These are phyloP conservation scores for Aspergillus brasiliensis DNA, from an alignment of 2,329 filamentous ascomycete genomes.

Conservation along the genomic window DNA sequence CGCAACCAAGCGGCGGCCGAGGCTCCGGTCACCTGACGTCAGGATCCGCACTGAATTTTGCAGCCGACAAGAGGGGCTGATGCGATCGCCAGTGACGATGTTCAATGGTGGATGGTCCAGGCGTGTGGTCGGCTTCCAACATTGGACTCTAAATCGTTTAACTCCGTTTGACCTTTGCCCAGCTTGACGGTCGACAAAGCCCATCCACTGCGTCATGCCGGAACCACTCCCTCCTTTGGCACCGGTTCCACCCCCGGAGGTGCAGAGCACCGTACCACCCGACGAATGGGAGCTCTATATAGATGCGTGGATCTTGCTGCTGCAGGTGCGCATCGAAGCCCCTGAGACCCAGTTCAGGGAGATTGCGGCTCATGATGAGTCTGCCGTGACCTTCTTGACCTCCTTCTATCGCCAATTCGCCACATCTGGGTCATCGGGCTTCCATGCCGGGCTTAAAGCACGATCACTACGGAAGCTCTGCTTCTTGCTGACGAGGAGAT, in stretches of 20 bases:
- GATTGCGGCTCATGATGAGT: conserved; percentile 58
- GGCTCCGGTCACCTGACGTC: no score
- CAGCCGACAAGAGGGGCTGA: no score
- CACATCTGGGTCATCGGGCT: conserved; percentile 34
- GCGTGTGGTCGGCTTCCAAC: no score
- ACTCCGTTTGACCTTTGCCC: no score
- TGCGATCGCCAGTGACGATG: no score
- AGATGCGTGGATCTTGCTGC: conserved; percentile 72
- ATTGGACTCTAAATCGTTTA: no score
- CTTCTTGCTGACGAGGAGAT: conserved; percentile 65
- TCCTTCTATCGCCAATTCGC: conserved; percentile 65
- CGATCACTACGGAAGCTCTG: conserved; percentile 61
- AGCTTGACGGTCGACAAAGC: not conserved
- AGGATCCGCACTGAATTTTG: no score
- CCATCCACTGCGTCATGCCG: conserved; percentile 35
- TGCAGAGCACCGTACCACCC: conserved; percentile 66
- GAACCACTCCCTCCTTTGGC: conserved; percentile 69
- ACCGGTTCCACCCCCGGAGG: conserved; percentile 69
- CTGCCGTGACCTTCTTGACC: conserved; percentile 63
- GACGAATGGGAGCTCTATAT: conserved; percentile 78
- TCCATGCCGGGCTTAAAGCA: conserved; percentile 40
- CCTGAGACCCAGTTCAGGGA: conserved; percentile 58
- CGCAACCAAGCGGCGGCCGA: no score
- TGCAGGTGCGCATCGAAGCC: conserved; percentile 65
- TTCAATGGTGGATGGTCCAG: no score